These are phyloP conservation scores for Colletotrichum melonis DNA, from an alignment of 2,329 filamentous ascomycete species.

Conservation along the genomic window DNA sequence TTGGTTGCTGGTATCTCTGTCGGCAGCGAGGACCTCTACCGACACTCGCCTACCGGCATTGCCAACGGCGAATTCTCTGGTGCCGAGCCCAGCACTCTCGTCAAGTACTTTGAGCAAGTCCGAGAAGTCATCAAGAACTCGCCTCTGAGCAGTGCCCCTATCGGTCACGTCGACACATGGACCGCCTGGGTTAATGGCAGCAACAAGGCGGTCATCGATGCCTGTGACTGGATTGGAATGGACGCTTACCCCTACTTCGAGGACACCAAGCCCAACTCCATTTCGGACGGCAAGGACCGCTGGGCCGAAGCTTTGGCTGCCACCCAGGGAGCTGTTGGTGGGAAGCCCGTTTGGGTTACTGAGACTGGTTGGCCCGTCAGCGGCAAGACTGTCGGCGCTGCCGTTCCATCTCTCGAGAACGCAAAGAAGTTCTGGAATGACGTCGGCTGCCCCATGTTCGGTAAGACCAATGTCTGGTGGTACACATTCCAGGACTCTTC, in stretches of 20 bases:
- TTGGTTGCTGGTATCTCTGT: constrained; percentile 86
- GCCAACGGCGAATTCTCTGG: constrained; percentile 72
- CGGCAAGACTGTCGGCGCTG: constrained; percentile 71
- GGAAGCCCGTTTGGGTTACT: constrained; percentile 85
- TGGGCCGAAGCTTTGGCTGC: constrained; percentile 75
- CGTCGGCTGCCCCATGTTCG: constrained; percentile 79
- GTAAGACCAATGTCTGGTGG: constrained; percentile 77
- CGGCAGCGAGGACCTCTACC: constrained; percentile 89
- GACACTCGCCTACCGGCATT: constrained; percentile 77
- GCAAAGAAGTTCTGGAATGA: constrained; percentile 85
- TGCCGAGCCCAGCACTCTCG: constrained; percentile 69
- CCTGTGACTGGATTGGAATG: constrained; percentile 83
- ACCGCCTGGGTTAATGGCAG: constrained; percentile 79
- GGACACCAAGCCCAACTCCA: constrained; percentile 72
- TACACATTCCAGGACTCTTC: constrained; percentile 78
- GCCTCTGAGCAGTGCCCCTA: constrained; percentile 62
- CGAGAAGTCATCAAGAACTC: constrained; percentile 73
- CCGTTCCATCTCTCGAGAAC: constrained; percentile 72
- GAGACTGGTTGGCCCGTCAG: constrained; percentile 89
- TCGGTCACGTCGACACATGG: constrained; percentile 94
- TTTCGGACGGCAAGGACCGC: constrained; percentile 71
- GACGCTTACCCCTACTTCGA: constrained; percentile 91
- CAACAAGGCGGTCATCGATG: constrained; percentile 77
- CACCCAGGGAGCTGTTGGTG: constrained; percentile 67
- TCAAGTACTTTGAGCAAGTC: constrained; percentile 77